Evolutionary conservation across 768 basidiomycete genomes (phyloP).

Genomic region (Tylopilus vinaceipallidus): DNA sequence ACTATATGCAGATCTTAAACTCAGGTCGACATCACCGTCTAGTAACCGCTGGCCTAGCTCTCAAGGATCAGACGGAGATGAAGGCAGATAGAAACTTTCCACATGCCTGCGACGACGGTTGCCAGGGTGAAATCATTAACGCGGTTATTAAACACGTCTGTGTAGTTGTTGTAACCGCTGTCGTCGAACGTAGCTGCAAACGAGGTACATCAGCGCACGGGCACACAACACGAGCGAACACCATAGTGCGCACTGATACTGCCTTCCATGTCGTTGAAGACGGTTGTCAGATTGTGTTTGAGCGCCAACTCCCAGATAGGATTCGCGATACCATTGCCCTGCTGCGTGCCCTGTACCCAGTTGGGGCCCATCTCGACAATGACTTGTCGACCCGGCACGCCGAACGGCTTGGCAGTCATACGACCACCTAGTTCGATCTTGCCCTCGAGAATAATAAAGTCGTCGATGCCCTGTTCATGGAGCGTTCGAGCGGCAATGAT

Average conservation of each 20-base stretch:
- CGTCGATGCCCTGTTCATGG: slow-evolving; percentile 47
- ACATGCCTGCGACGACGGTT: slow-evolving; percentile 45
- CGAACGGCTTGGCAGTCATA: slow-evolving; percentile 49
- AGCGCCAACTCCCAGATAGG: slow-evolving; percentile 58
- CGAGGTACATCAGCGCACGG: too few relatives aligned
- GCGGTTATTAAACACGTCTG: slow-evolving; percentile 42
- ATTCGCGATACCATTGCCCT: slow-evolving; percentile 49
- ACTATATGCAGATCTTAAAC: slow-evolving; percentile 52
- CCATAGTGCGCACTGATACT: slow-evolving; percentile 41
- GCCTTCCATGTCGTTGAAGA: slow-evolving; percentile 42
- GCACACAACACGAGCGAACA: background rate
- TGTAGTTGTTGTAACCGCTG: slow-evolving; percentile 47
- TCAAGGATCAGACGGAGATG: slow-evolving; percentile 38
- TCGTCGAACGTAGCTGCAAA: slow-evolving; percentile 53
- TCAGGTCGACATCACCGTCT: slow-evolving; percentile 46
- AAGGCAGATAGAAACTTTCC: slow-evolving; percentile 26
- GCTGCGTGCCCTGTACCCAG: slow-evolving; percentile 58
- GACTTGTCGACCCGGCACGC: slow-evolving; percentile 33
- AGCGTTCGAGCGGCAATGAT: slow-evolving; percentile 63
- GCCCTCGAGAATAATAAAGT: slow-evolving; percentile 63
- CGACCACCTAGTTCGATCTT: slow-evolving; percentile 61
- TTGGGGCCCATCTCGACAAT: slow-evolving; percentile 59
- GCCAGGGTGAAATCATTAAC: slow-evolving; percentile 40
- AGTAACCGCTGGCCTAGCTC: slow-evolving; percentile 13
- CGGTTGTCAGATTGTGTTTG: slow-evolving; percentile 51